These are phyloP conservation scores for Handroanthus guayacan DNA, from an alignment of 257 asterid genomes.

Conservation along the genomic window DNA sequence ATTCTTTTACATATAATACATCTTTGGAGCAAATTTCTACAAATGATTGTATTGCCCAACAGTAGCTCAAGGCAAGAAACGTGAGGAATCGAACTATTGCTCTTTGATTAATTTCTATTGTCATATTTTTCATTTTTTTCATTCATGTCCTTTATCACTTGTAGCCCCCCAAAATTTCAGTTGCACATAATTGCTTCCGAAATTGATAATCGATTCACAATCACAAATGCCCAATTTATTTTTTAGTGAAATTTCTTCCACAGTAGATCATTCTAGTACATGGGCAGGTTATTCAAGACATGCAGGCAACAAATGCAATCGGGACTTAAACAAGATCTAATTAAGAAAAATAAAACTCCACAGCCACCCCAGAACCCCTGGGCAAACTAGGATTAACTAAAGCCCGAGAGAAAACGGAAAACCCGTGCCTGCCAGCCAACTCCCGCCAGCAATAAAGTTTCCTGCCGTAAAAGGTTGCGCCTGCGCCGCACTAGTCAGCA, in stretches of 20 bases:
- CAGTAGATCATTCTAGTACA: background rate
- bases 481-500: constrained; percentile 45
- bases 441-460: constrained; percentile 49
- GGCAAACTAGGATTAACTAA: constrained; percentile 19
- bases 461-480: constrained; percentile 58
- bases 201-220: background rate
- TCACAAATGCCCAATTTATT: background rate
- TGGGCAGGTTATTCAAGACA: background rate
- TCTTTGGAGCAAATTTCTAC: too few species aligned
- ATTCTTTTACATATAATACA: too few species aligned
- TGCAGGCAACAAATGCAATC: background rate
- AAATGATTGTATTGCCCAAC: too few species aligned
- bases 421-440: constrained; percentile 59
- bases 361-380: background rate
- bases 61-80: too few species aligned
- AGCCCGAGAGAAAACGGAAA: constrained; percentile 60
- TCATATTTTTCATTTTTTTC: too few species aligned
- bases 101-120: too few species aligned
- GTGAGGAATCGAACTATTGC: too few species aligned
- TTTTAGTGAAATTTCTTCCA: background rate
- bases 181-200: too few species aligned
- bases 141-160: too few species aligned
- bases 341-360: background rate
- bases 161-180: too few species aligned
- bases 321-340: too few species aligned